A percentile compares a stretch with the other conserved stretches of the same genome.
Evolutionary conservation across 2,329 filamentous ascomycete species (phyloP).

Genomic region (Fusarium siculi): DNA sequence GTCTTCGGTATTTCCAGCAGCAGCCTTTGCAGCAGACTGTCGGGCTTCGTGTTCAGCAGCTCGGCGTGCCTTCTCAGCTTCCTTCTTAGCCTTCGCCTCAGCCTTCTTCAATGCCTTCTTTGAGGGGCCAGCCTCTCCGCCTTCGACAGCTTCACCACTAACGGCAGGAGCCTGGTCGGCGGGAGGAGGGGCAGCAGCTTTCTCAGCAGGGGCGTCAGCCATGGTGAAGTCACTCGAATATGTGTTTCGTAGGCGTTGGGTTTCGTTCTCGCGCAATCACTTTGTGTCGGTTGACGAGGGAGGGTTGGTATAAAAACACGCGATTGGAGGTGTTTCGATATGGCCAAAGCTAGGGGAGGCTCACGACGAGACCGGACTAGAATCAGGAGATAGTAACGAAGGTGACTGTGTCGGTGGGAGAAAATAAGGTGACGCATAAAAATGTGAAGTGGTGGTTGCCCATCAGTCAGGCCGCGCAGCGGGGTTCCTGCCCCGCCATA

Average conservation of each 20-base stretch:
- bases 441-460: slow-evolving; percentile 33
- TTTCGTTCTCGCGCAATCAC: slow-evolving; percentile 9
- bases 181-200: slow-evolving; percentile 30
- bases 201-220: slow-evolving; percentile 37
- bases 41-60: slow-evolving; percentile 80
- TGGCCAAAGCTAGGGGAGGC: not conserved
- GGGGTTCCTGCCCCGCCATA: slow-evolving; percentile 42
- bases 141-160: slow-evolving; percentile 29
- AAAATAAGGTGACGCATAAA: slow-evolving; percentile 42
- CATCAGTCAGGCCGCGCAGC: slow-evolving; percentile 25
- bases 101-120: slow-evolving; percentile 87
- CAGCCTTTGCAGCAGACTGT: slow-evolving; percentile 73
- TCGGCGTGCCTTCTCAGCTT: slow-evolving; percentile 79
- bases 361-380: slow-evolving; percentile 6
- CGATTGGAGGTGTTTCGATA: slow-evolving; percentile 11
- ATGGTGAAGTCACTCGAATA: slow-evolving; percentile 19
- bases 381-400: slow-evolving; percentile 32
- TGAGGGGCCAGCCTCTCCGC: slow-evolving; percentile 34
- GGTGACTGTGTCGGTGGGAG: slow-evolving; percentile 38
- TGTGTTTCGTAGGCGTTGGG: slow-evolving; percentile 1
- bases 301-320: slow-evolving; percentile 9
- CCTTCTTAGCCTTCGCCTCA: slow-evolving; percentile 86
- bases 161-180: slow-evolving; percentile 21
- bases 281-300: slow-evolving; percentile 1
- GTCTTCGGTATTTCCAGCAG: slow-evolving; percentile 74